A percentile compares a stretch with the other conserved stretches of the same genome.
phyloP scores from a whole-genome alignment of 192 early-diverging fungal species.

The Kappamyces sp. region DNA sequence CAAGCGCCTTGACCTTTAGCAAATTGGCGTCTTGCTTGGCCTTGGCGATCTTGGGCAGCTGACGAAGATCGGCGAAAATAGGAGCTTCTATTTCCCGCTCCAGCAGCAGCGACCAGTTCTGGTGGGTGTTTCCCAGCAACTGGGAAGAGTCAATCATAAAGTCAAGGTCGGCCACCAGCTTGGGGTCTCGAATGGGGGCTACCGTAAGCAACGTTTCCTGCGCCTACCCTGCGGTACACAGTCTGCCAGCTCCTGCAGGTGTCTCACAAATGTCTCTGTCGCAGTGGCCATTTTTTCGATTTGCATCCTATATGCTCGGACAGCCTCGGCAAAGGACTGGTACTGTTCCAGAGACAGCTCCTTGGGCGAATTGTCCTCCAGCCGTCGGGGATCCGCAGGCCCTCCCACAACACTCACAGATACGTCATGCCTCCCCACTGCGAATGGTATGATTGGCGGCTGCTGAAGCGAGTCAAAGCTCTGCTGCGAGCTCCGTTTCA shows the following conservation, averaged over 20 bases:
- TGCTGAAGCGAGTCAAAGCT: not conserved
- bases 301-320: slow-evolving; percentile 35
- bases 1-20: slow-evolving; percentile 33
- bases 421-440: slow-evolving; percentile 16
- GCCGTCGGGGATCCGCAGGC: slow-evolving; percentile 24
- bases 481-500: slow-evolving; percentile 18
- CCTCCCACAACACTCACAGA: slow-evolving; percentile 25
- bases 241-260: slow-evolving; percentile 42
- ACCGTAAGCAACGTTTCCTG: not conserved
- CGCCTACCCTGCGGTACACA: slow-evolving; percentile 36
- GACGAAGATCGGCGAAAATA: slow-evolving; percentile 13
- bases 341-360: slow-evolving; percentile 37
- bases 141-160: slow-evolving; percentile 51
- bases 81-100: slow-evolving; percentile 45
- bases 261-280: slow-evolving; percentile 45
- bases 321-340: slow-evolving; percentile 40
- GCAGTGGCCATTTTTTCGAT: slow-evolving; percentile 41
- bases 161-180: slow-evolving; percentile 41
- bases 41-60: slow-evolving; percentile 25
- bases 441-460: slow-evolving; percentile 3
- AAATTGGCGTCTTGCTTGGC: slow-evolving; percentile 36
- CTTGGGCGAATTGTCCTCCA: slow-evolving; percentile 20
- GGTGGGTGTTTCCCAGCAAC: slow-evolving; percentile 46
- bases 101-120: slow-evolving; percentile 41
- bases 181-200: slow-evolving; percentile 30